Percentiles rank a stretch among this genome's conserved stretches.
phyloP scores from a whole-genome alignment of 441 rosid genomes.

The Kokia cookei region DNA sequence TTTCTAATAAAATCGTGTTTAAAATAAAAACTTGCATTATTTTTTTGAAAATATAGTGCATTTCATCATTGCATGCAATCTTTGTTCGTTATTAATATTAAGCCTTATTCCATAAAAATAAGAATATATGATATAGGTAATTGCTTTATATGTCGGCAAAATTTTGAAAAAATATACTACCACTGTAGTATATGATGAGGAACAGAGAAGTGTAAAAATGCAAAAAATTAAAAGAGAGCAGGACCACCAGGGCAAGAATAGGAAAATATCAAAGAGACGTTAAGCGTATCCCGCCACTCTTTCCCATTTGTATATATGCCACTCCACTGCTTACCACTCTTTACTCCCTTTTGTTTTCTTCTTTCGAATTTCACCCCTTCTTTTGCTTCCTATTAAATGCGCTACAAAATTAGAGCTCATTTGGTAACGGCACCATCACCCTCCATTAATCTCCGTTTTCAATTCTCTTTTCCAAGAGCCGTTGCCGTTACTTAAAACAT shows the following conservation, averaged over 20 bases:
- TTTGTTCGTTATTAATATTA: too few species aligned
- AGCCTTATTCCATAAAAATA: too few species aligned
- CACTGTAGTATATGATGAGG: too few species aligned
- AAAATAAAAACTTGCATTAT: too few species aligned
- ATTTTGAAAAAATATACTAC: too few species aligned
- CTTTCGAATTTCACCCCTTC: neutral
- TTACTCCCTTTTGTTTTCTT: neutral
- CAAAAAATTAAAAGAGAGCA: neutral
- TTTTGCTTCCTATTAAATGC: neutral
- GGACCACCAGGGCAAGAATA: neutral
- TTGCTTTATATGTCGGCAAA: too few species aligned
- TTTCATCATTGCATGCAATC: too few species aligned
- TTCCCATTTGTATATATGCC: neutral
- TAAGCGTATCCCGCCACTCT: conserved; percentile 7
- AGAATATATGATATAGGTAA: too few species aligned
- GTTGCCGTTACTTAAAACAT: neutral
- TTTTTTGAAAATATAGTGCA: too few species aligned
- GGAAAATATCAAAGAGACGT: conserved; percentile 7
- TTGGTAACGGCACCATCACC: neutral
- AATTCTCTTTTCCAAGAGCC: neutral
- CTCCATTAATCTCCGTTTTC: neutral
- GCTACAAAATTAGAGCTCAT: neutral
- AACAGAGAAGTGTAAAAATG: neutral
- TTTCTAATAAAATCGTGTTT: too few species aligned
- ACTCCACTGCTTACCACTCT: neutral